Conservation (phyloP, 805 yeast species). For the Candida suzukii region DNA sequence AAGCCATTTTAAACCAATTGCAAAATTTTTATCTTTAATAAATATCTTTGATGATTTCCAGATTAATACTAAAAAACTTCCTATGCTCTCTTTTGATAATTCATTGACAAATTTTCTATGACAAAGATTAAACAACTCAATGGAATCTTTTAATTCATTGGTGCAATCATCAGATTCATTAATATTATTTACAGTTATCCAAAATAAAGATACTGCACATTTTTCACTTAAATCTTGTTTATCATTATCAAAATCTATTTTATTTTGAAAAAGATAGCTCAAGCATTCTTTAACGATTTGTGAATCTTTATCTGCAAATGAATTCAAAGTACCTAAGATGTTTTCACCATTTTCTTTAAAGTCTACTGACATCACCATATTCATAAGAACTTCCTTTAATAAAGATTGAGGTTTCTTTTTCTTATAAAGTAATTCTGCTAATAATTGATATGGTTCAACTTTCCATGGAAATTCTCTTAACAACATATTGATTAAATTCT, state of each 20-base stretch:
- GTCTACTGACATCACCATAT: slow-evolving; percentile 26
- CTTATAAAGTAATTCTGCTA: slow-evolving; percentile 15
- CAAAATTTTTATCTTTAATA: slow-evolving; percentile 13
- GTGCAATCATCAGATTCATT: slow-evolving; percentile 11
- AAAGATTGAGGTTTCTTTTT: slow-evolving; percentile 6
- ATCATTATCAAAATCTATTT: slow-evolving; percentile 16
- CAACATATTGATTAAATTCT: slow-evolving; percentile 14
- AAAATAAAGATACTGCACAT: slow-evolving; percentile 9
- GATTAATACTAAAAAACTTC: slow-evolving; percentile 27
- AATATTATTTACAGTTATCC: slow-evolving; percentile 11
- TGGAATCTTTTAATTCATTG: slow-evolving; percentile 9
- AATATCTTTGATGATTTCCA: slow-evolving; percentile 32
- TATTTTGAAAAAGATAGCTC: slow-evolving; percentile 27
- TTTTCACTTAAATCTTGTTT: slow-evolving; percentile 4
- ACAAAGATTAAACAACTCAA: slow-evolving; percentile 16
- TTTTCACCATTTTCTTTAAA: slow-evolving; percentile 9
- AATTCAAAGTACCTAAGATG: slow-evolving; percentile 7
- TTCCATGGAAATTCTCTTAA: slow-evolving; percentile 20
- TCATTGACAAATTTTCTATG: slow-evolving; percentile 20
- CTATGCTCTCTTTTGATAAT: slow-evolving; percentile 22
- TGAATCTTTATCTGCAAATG: slow-evolving; percentile 15
- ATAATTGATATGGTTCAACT: slow-evolving; percentile 24
- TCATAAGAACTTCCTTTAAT: slow-evolving; percentile 26
- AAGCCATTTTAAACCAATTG: slow-evolving; percentile 10
- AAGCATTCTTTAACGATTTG: slow-evolving; percentile 24